Percentiles rank a stretch among this genome's conserved stretches.
Conservation (phyloP, 1,139 yeast genomes). For the Candida freyschussii region DNA sequence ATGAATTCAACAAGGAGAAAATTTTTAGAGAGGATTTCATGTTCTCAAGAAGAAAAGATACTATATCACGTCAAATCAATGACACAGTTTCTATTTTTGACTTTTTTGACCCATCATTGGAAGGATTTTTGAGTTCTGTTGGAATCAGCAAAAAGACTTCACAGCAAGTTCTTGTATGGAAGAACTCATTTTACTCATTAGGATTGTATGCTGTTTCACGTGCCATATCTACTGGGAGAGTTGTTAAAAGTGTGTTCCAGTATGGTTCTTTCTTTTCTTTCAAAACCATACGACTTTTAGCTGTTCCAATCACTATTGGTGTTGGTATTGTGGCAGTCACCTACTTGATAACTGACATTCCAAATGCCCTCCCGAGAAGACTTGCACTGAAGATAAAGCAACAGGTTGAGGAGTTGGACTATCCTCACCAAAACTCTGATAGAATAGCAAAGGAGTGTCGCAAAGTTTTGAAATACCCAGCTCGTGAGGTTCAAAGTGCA, state of each 20-base stretch:
- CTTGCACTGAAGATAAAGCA: constrained; percentile 65
- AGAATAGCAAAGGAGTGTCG: constrained; percentile 81
- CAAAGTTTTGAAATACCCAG: constrained; percentile 74
- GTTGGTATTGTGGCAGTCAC: constrained; percentile 56
- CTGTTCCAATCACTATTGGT: constrained; percentile 39
- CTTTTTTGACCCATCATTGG: constrained; percentile 71
- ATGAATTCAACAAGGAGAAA: constrained; percentile 52
- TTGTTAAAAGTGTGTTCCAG: constrained; percentile 28
- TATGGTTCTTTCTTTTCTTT: constrained; percentile 33
- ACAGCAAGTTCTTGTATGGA: constrained; percentile 25
- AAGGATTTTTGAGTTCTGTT: constrained; percentile 40
- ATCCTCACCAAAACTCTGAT: constrained; percentile 70
- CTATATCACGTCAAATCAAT: constrained; percentile 52
- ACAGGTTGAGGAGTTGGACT: constrained; percentile 64
- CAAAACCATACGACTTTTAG: constrained; percentile 27
- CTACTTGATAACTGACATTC: constrained; percentile 73
- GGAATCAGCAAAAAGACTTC: constrained; percentile 23
- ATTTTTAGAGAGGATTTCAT: constrained; percentile 73
- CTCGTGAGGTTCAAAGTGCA: constrained; percentile 74
- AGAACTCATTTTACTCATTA: constrained; percentile 30
- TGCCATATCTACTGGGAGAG: constrained; percentile 29
- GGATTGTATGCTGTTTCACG: constrained; percentile 31
- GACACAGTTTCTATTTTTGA: constrained; percentile 61
- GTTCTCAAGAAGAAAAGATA: constrained; percentile 75
- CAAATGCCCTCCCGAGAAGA: constrained; percentile 83